Evolutionary conservation across 1,139 yeast genomes (phyloP), one percentile per base, ranked within the genome.

Genomic region (Geotrichum fermentans): DNA sequence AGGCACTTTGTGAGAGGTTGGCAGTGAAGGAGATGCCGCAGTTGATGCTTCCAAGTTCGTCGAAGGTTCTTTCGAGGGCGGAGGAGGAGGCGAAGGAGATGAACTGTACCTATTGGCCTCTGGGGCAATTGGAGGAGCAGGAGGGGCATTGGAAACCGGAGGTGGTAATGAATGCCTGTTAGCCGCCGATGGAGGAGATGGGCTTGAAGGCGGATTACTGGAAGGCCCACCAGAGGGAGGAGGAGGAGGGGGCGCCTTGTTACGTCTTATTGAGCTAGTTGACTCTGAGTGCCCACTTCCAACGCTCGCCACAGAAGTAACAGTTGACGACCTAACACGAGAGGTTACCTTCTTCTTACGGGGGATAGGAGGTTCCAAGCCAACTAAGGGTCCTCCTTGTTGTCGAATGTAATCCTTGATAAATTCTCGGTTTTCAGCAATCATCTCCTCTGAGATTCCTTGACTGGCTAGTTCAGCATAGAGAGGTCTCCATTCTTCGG

Each of bases 371-470:
- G 95, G 95, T 61, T 86, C 95, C 40, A 85, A 66, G 0, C 95
- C 95, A 32, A 84, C 94, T 58, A 86, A 70, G 1, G 92, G 92
- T 1, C 95, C 94, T 24, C 95, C 95, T 61, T 82, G 85, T 59
- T 82, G 73, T 6, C 80, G 70, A 55, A 86, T 84, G 61, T 84
- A 86, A 50, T 80, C 82, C 64, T 85, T 86, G 58, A 86, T 86
- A 62, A 86, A 86, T 55, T 83, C 86, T 54, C 89, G 73, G 61
- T 86, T 85, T 53, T 85, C 94, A 1, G 92, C 94, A 65, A 88
- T 86, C 90, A 85, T 84, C 58, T 87, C 95, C 61, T 87, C 95
- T 0, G 89, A 69, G 51, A 88, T 87, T 0, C 96, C 96, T 47
- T 85, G 84, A 18, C 78, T 73, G 34, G 82, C 94, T 50, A 88